A percentile compares a stretch with the other conserved stretches of the same genome.
These are phyloP conservation scores for Chalaropsis ovoidea DNA, from an alignment of 2,329 filamentous ascomycete genomes.

Conservation along the genomic window DNA sequence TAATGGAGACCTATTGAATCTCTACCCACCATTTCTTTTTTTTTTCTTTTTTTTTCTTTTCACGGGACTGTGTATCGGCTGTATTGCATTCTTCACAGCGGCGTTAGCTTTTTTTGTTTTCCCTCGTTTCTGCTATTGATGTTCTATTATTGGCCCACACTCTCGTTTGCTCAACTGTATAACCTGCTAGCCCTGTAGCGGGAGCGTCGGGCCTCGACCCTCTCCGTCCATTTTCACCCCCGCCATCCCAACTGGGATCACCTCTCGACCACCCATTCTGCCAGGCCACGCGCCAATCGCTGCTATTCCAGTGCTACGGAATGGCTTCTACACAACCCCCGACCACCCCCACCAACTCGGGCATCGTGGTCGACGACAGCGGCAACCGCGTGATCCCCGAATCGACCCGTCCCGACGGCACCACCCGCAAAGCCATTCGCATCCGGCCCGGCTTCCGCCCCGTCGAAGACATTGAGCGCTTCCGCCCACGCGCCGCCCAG, in stretches of 20 bases:
- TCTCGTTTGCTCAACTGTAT: not conserved
- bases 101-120: not conserved
- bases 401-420: slow-evolving; percentile 77
- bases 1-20: too few species aligned
- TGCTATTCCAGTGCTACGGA: not conserved
- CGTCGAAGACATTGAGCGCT: slow-evolving; percentile 89
- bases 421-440: slow-evolving; percentile 85
- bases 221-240: not conserved
- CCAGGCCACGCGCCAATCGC: not conserved
- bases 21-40: not conserved
- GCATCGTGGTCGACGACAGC: slow-evolving; percentile 65
- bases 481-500: slow-evolving; percentile 85
- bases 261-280: not conserved
- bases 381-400: slow-evolving; percentile 85
- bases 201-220: not conserved
- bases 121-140: not conserved
- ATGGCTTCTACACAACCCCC: not conserved
- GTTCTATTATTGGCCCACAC: not conserved
- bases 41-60: too few species aligned
- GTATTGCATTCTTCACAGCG: not conserved
- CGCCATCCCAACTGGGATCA: not conserved
- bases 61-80: not conserved
- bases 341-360: slow-evolving; percentile 35
- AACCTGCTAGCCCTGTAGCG: not conserved
- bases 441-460: slow-evolving; percentile 88